phyloP scores from a whole-genome alignment of 805 yeast species.

The Nakazawaea wyomingensis region DNA sequence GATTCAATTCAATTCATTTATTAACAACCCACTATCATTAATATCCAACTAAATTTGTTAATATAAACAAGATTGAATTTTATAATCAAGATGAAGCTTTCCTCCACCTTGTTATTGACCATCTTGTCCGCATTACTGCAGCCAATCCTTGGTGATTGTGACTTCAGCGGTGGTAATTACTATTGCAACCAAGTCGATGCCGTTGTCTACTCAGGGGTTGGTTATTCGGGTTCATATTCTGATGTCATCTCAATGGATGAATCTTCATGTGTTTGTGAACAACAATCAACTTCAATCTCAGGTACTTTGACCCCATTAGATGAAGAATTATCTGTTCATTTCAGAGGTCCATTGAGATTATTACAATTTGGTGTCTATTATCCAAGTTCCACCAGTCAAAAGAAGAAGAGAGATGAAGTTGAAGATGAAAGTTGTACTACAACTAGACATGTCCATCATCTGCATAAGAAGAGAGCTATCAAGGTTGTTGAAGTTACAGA shows the following conservation, averaged over 20 bases:
- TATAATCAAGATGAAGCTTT: conserved; percentile 18
- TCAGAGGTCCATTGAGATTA: conserved; percentile 83
- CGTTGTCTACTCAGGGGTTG: conserved; percentile 64
- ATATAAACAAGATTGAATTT: too few species aligned
- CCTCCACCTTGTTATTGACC: conserved; percentile 17
- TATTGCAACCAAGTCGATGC: conserved; percentile 73
- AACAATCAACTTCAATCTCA: conserved; percentile 48
- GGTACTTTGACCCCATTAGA: conserved; percentile 77
- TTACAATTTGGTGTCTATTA: conserved; percentile 87
- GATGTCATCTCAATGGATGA: conserved; percentile 70
- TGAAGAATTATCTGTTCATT: conserved; percentile 83
- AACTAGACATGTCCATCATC: conserved; percentile 40
- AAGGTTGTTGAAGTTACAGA: conserved; percentile 70
- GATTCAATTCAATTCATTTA: not conserved
- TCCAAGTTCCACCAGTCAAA: conserved; percentile 41
- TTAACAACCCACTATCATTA: not conserved
- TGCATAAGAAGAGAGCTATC: conserved; percentile 51
- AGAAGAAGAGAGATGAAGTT: conserved; percentile 27
- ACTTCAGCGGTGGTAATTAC: conserved; percentile 55
- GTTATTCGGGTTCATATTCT: conserved; percentile 77
- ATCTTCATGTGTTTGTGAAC: conserved; percentile 65
- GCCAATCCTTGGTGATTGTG: conserved; percentile 21
- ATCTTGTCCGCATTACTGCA: conserved; percentile 19
- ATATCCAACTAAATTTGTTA: too few species aligned
- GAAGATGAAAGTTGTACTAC: conserved; percentile 41